Base-by-base conservation (phyloP, 192 early-diverging fungal genomes). In the Backusella psychrophila region DNA sequence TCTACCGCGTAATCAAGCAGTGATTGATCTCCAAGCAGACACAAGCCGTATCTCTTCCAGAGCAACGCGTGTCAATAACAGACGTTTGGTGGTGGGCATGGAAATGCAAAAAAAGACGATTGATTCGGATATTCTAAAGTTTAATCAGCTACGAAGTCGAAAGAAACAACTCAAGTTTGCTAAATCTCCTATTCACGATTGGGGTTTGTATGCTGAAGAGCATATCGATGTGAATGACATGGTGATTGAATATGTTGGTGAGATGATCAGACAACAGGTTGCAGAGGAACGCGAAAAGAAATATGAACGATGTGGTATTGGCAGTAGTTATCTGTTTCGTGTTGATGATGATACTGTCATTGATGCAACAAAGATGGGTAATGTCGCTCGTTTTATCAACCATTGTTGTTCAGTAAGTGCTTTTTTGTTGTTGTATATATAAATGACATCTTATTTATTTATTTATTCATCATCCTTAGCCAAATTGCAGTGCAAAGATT, bases 241-340 rank as follows among this genome's bases (percentile, higher is more conserved):
- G 85, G 95, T 99, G 26, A 98, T 98, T 66, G 97, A 99, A 85
- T 99, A 99, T 77, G 94, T 98, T 78, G 98, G 98, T 46, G 97
- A 98, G 85, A 88, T 93, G 44, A 94, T 99, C 79, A 89, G 98
- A 36, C 90, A 94, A 75, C 91, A 94, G 77, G 93, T 98, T 73
- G 97, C 97, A 1, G 97, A 99, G 78, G 86, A 92, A 78, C 91
- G 97, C 21, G 98, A 99, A 84, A 91, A 95, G 79, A 85, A 89
- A 70, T 99, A 99, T 81, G 95, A 98, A 84, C 88, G 90, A n/a
- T 87, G 88, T 83, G 98, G 98, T 11, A 96, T 99, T 34, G 97
- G 96, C 23, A 90, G 91, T 67, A 95, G 93, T 82, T 99, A 99
- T 82, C 85, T 99, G 75, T 99, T 99, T 83, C 89, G 97, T 31